Evolutionary conservation across 1,284 basidiomycete genomes (phyloP).

Genomic region (Vanrija pseudolonga): DNA sequence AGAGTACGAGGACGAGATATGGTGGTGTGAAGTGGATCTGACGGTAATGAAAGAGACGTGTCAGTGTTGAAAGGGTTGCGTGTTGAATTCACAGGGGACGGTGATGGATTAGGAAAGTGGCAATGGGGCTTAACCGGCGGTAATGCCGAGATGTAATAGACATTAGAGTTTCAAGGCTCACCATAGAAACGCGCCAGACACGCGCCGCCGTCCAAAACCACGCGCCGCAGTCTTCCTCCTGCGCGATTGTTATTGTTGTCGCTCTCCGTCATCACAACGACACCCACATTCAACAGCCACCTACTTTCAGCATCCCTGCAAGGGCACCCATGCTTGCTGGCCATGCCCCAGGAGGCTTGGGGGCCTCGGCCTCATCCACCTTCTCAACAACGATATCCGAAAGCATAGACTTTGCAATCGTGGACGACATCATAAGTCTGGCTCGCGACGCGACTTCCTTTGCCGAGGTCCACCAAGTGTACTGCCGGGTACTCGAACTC

Average conservation of each 20-base stretch:
- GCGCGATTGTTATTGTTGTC: too few species aligned
- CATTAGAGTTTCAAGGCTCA: too few species aligned
- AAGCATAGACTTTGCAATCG: conserved; percentile 38
- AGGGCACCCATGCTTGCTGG: conserved; percentile 15
- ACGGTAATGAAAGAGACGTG: background rate
- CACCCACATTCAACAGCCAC: background rate
- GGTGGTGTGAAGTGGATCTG: background rate
- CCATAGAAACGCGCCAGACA: too few species aligned
- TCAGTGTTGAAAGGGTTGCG: background rate
- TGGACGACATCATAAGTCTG: conserved; percentile 38
- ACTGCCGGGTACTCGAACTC: conserved; percentile 34
- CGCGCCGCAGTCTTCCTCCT: too few species aligned
- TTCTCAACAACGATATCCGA: conserved; percentile 25
- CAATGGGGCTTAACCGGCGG: too few species aligned
- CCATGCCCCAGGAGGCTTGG: conserved; percentile 16
- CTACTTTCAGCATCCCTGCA: background rate
- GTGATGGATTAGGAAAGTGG: too few species aligned
- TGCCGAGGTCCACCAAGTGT: conserved; percentile 34
- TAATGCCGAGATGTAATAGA: too few species aligned
- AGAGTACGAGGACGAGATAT: background rate
- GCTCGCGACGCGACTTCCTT: conserved; percentile 39
- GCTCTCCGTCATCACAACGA: background rate
- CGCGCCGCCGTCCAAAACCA: too few species aligned
- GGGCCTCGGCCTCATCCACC: conserved; percentile 19
- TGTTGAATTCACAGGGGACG: background rate